Percentiles rank a stretch among this genome's conserved stretches.
These are phyloP conservation scores for Kodamaea laetipori DNA, from an alignment of 805 yeast species.

Conservation along the genomic window DNA sequence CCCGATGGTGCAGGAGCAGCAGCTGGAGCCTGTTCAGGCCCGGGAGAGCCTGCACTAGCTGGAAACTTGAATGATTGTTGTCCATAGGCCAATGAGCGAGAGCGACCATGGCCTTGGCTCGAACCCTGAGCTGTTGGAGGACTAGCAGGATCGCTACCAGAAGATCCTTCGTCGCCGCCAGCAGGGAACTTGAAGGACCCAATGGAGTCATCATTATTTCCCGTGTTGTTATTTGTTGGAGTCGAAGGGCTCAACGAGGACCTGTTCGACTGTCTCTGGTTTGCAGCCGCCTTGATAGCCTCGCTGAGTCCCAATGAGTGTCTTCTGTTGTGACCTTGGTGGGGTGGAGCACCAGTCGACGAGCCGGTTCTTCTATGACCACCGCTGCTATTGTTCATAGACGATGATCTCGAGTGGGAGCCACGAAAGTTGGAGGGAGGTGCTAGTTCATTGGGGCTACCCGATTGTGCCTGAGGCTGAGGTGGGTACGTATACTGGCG, in stretches of 20 bases:
- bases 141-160: conserved; percentile 11
- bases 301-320: conserved; percentile 90
- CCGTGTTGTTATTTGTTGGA: conserved; percentile 19
- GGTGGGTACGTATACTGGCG: conserved; percentile 31
- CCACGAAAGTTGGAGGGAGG: conserved; percentile 26
- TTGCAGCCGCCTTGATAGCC: conserved; percentile 96
- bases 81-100: conserved; percentile 46
- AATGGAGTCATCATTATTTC: conserved; percentile 17
- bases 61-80: conserved; percentile 65
- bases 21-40: conserved; percentile 29
- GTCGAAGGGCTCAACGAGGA: conserved; percentile 34
- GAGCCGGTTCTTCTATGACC: conserved; percentile 41
- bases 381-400: conserved; percentile 18
- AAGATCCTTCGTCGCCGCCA: conserved; percentile 18
- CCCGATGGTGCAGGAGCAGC: conserved; percentile 21
- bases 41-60: conserved; percentile 15
- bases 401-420: conserved; percentile 32
- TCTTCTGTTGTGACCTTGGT: conserved; percentile 78
- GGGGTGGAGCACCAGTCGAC: conserved; percentile 30
- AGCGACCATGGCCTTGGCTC: conserved; percentile 33
- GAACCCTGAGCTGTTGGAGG: too few species aligned
- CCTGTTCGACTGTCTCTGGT: conserved; percentile 57
- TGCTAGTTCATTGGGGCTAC: conserved; percentile 20
- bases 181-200: conserved; percentile 61
- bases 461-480: conserved; percentile 20